Conservation (phyloP, 192 early-diverging fungal genomes). For the Dissophora ornata region DNA sequence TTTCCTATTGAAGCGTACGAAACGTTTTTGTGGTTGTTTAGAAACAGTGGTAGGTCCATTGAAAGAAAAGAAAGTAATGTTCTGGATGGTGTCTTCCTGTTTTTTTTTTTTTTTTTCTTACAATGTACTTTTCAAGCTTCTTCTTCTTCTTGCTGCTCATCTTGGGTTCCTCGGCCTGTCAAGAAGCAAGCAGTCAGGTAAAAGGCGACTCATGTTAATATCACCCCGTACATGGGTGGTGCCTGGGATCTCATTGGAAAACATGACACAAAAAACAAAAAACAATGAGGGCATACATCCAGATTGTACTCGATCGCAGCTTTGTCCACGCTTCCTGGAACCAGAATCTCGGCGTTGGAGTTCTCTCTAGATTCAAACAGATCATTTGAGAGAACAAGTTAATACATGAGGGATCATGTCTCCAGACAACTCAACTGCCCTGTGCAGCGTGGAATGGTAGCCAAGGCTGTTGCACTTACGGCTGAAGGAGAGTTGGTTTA, state of each 20-base stretch:
- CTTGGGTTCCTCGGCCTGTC: constrained; percentile 48
- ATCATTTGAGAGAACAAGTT: no score
- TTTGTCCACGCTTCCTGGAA: constrained; percentile 24
- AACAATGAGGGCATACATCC: constrained; percentile 3
- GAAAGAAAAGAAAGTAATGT: no score
- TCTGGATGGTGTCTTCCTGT: no score
- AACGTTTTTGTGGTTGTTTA: not conserved
- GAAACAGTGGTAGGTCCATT: not conserved
- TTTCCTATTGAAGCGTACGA: constrained; percentile 61
- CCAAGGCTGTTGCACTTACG: constrained; percentile 15
- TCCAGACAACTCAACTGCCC: no score
- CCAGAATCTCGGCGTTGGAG: constrained; percentile 46
- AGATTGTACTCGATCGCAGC: constrained; percentile 33
- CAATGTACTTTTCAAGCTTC: constrained; percentile 83
- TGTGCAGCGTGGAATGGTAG: no score
- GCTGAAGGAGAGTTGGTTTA: constrained; percentile 29
- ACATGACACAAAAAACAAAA: no score
- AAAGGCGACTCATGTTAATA: not conserved
- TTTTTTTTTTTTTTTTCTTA: no score
- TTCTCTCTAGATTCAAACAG: constrained; percentile 27
- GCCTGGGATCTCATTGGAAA: no score
- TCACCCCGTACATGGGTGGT: no score
- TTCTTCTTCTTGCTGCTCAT: constrained; percentile 81
- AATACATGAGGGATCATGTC: no score
- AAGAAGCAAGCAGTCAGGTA: not conserved